Conservation (phyloP, 495 filamentous ascomycete genomes). For the Aspergillus carlsbadensis region DNA sequence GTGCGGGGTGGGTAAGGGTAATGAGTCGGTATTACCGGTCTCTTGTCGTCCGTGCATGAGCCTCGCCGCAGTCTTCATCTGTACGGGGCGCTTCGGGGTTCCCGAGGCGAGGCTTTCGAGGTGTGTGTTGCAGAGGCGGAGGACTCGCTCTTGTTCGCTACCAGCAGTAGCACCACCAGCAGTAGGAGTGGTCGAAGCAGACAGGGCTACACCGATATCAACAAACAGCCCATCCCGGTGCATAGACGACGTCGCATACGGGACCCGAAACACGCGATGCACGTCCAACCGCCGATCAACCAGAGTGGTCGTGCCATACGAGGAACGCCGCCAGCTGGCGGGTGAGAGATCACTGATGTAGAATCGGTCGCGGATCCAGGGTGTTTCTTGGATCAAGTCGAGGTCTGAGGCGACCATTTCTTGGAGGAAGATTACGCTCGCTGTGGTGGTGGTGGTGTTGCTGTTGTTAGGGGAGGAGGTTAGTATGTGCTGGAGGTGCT, state of each 20-base stretch:
- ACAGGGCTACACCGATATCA: slow-evolving; percentile 29
- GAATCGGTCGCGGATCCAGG: slow-evolving; percentile 47
- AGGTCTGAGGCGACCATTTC: slow-evolving; percentile 48
- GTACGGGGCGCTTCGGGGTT: slow-evolving; percentile 42
- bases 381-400: slow-evolving; percentile 28
- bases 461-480: neutral
- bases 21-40: slow-evolving; percentile 16
- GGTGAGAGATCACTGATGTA: slow-evolving; percentile 43
- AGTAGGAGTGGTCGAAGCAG: too few species aligned
- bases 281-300: slow-evolving; percentile 43
- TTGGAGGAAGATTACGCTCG: slow-evolving; percentile 47
- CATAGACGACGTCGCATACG: slow-evolving; percentile 41
- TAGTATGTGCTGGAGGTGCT: neutral
- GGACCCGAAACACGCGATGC: slow-evolving; percentile 42
- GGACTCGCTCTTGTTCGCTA: too few species aligned
- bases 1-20: neutral
- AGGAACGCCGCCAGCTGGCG: slow-evolving; percentile 26
- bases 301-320: slow-evolving; percentile 53
- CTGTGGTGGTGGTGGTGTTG: neutral
- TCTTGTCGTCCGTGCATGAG: slow-evolving; percentile 44
- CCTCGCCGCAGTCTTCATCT: slow-evolving; percentile 37
- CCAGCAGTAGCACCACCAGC: too few species aligned
- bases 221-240: slow-evolving; percentile 52
- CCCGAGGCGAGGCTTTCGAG: slow-evolving; percentile 48
- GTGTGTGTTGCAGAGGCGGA: slow-evolving; percentile 54